Evolutionary conservation across 2,329 filamentous ascomycete genomes (phyloP).

Genomic region (Hypocrella siamensis): DNA sequence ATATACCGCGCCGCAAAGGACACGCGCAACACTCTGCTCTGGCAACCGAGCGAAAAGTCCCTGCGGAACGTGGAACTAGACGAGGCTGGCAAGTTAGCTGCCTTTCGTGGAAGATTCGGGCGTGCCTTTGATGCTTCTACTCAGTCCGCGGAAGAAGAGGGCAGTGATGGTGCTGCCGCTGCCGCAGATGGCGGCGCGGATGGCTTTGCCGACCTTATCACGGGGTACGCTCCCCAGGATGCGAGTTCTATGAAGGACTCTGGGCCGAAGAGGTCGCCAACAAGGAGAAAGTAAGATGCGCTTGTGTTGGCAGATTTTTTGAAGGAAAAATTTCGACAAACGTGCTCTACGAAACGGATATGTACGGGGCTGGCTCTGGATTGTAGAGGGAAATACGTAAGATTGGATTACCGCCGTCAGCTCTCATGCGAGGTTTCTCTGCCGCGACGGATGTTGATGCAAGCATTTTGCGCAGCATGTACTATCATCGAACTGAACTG

Average conservation of each 20-base stretch:
- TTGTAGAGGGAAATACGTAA: too few relatives aligned
- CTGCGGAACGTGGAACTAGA: slow-evolving; percentile 85
- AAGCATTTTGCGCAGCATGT: too few relatives aligned
- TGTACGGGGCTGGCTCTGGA: too few relatives aligned
- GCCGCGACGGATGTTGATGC: too few relatives aligned
- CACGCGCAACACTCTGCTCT: slow-evolving; percentile 73
- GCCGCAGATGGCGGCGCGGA: slow-evolving; percentile 11
- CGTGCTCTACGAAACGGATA: too few relatives aligned
- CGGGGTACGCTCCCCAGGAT: slow-evolving; percentile 28
- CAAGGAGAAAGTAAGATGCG: slow-evolving; percentile 35
- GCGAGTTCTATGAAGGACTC: slow-evolving; percentile 17
- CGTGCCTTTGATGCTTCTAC: slow-evolving; percentile 56
- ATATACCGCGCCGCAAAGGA: slow-evolving; percentile 56
- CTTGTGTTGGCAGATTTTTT: too few relatives aligned
- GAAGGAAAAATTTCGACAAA: too few relatives aligned
- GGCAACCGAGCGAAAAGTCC: slow-evolving; percentile 74
- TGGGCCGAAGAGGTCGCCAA: slow-evolving; percentile 24
- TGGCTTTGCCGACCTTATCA: slow-evolving; percentile 34
- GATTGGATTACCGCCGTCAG: too few relatives aligned
- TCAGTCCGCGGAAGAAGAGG: slow-evolving; percentile 13
- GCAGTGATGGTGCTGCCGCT: slow-evolving; percentile 13
- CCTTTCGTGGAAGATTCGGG: slow-evolving; percentile 76
- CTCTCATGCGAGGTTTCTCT: too few relatives aligned
- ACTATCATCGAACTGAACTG: too few relatives aligned
- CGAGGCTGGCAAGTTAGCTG: slow-evolving; percentile 77